Conservation (phyloP, 306 rosid species). For the Ochetophila trinervis region DNA sequence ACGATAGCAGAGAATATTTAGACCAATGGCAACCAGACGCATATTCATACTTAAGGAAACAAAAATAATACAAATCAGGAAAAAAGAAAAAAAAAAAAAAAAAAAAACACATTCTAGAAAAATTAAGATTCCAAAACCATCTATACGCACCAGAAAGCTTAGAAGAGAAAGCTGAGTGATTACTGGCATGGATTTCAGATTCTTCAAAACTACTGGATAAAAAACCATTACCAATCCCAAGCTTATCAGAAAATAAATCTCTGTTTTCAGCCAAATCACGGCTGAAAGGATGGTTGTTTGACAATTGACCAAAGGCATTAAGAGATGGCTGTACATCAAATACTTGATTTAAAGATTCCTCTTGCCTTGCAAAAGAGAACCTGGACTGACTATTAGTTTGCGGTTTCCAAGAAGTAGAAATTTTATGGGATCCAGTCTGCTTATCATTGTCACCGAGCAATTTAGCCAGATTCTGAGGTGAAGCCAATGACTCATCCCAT, state of each 20-base stretch:
- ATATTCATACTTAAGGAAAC: not conserved
- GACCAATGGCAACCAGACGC: too few species aligned
- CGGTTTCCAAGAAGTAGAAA: constrained; percentile 64
- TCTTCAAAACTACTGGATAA: constrained; percentile 44
- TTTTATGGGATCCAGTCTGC: constrained; percentile 39
- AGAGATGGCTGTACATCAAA: constrained; percentile 50
- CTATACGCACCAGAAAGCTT: constrained; percentile 60
- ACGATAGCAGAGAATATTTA: too few species aligned
- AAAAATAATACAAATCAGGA: too few species aligned
- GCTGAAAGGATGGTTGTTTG: constrained; percentile 39
- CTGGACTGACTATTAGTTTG: constrained; percentile 77
- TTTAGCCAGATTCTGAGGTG: constrained; percentile 60
- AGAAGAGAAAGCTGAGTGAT: constrained; percentile 38
- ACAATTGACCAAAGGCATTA: constrained; percentile 39
- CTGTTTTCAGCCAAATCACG: constrained; percentile 51
- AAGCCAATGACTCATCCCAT: constrained; percentile 66
- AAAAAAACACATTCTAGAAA: not conserved
- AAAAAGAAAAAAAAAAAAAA: not conserved
- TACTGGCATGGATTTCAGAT: constrained; percentile 40
- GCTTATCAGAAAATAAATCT: constrained; percentile 43
- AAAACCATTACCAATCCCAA: constrained; percentile 52
- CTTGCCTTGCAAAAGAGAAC: constrained; percentile 89
- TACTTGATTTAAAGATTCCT: constrained; percentile 50
- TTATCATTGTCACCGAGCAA: constrained; percentile 55
- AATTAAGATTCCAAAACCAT: not conserved